Conservation (phyloP, 176 grass and related monocot genomes). For the Thinopyrum elongatum region DNA sequence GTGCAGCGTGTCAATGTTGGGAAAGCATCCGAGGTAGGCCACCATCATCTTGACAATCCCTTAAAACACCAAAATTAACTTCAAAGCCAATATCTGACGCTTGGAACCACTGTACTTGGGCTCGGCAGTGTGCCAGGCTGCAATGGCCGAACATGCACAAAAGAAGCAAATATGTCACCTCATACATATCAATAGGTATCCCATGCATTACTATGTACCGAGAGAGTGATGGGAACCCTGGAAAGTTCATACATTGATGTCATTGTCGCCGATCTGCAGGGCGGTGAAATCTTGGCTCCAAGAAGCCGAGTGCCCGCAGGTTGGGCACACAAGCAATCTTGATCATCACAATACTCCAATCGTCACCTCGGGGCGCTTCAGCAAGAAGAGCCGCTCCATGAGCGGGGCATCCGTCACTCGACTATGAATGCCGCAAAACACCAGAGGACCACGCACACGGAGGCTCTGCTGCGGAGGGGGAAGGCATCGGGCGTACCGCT, state of each 20-base stretch:
- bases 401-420: neutral
- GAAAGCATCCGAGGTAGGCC: conserved; percentile 36
- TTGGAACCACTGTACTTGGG: neutral
- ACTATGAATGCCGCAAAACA: neutral
- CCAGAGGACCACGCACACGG: conserved; percentile 1
- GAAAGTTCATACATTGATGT: conserved; percentile 8
- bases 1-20: conserved; percentile 14
- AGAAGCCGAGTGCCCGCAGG: conserved; percentile 3
- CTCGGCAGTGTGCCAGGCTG: neutral
- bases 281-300: neutral
- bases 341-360: neutral
- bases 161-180: neutral
- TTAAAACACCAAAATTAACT: neutral
- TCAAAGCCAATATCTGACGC: conserved; percentile 9
- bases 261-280: neutral
- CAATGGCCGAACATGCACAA: neutral
- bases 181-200: neutral
- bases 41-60: neutral
- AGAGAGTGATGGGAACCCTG: neutral
- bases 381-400: conserved; percentile 10
- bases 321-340: neutral
- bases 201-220: neutral
- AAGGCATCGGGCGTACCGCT: neutral
- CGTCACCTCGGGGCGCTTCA: neutral
- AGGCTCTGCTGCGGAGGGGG: conserved; percentile 14